Evolutionary conservation across 2,329 filamentous ascomycete genomes (phyloP).

Genomic region (Microdochium nivale): DNA sequence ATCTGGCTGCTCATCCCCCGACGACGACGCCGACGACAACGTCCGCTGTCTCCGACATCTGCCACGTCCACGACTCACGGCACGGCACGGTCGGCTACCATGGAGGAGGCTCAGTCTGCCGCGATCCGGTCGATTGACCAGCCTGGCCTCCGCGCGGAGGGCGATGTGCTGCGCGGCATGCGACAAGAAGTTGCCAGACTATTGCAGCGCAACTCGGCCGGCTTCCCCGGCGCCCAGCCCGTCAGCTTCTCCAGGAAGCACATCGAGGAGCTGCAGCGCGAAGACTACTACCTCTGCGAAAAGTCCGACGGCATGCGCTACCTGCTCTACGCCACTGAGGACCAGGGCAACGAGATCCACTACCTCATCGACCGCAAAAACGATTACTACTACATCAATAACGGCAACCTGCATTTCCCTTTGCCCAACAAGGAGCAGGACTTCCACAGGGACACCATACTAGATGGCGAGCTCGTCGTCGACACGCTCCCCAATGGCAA

Average conservation of each 20-base stretch:
- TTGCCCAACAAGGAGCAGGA: slow-evolving; percentile 51
- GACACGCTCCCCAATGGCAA: slow-evolving; percentile 64
- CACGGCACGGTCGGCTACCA: neutral
- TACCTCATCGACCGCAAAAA: slow-evolving; percentile 98
- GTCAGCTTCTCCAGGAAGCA: slow-evolving; percentile 84
- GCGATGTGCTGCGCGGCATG: slow-evolving; percentile 51
- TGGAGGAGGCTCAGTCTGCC: slow-evolving; percentile 1
- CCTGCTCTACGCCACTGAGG: slow-evolving; percentile 77
- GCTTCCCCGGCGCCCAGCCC: slow-evolving; percentile 87
- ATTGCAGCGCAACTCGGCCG: slow-evolving; percentile 57
- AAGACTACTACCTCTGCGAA: slow-evolving; percentile 96
- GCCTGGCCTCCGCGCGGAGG: slow-evolving; percentile 58
- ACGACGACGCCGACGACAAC: neutral
- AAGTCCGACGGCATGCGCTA: slow-evolving; percentile 96
- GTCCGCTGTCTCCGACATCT: neutral
- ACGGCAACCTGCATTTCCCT: slow-evolving; percentile 70
- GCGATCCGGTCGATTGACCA: slow-evolving; percentile 44
- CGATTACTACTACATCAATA: slow-evolving; percentile 81
- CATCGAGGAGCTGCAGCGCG: slow-evolving; percentile 67
- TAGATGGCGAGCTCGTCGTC: slow-evolving; percentile 90
- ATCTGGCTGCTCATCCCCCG: no score
- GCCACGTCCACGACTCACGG: neutral
- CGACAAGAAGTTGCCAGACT: slow-evolving; percentile 67
- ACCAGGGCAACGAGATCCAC: slow-evolving; percentile 57
- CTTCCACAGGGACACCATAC: slow-evolving; percentile 73